Evolutionary conservation across 2,329 filamentous ascomycete genomes (phyloP).

Genomic region (Aureobasidium subglaciale): DNA sequence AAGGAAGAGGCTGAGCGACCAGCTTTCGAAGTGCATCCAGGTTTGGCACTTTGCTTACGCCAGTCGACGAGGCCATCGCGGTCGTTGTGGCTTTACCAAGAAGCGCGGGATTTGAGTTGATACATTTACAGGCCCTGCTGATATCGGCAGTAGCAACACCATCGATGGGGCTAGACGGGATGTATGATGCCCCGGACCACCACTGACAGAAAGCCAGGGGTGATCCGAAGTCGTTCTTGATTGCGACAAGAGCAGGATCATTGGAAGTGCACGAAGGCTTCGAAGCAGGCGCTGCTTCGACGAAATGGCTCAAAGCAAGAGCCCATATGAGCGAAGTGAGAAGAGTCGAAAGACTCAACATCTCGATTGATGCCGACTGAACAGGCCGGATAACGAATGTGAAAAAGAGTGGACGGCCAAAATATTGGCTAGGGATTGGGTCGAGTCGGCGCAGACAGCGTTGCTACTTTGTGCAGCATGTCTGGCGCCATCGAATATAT

Average conservation of each 20-base stretch:
- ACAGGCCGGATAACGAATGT: not conserved
- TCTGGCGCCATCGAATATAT: not conserved
- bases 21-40: not conserved
- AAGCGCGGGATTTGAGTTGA: not conserved
- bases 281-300: not conserved
- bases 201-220: slow-evolving; percentile 7
- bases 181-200: not conserved
- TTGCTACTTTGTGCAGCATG: not conserved
- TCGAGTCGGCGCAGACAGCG: not conserved
- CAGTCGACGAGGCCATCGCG: not conserved
- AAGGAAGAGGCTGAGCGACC: slow-evolving; percentile 12
- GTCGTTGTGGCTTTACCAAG: not conserved
- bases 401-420: not conserved
- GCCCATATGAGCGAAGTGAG: not conserved
- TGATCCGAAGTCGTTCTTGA: slow-evolving; percentile 5
- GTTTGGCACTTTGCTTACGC: slow-evolving; percentile 1
- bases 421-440: not conserved
- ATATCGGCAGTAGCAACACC: not conserved
- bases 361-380: not conserved
- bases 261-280: not conserved
- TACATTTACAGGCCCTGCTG: slow-evolving; percentile 1
- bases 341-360: not conserved
- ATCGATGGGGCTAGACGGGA: not conserved
- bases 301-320: not conserved
- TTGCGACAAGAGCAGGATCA: not conserved